Conservation (phyloP, 192 early-diverging fungal genomes). For the Podila clonocystis region DNA sequence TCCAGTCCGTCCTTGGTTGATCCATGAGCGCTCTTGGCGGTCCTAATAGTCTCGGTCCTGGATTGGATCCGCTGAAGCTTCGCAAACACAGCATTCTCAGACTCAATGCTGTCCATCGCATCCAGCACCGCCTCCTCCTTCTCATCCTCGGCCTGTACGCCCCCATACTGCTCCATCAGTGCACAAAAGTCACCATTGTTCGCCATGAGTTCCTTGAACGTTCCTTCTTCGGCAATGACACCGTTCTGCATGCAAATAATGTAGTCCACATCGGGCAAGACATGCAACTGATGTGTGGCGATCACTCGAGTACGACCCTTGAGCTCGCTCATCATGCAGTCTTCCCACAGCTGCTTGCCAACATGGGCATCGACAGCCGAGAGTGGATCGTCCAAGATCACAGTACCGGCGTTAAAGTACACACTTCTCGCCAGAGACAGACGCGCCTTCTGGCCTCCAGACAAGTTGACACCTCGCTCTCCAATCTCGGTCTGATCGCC, state of each 20-base stretch:
- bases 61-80: too few species aligned
- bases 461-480: constrained; percentile 83
- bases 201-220: constrained; percentile 73
- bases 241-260: constrained; percentile 83
- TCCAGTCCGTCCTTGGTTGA: background rate
- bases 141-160: constrained; percentile 27
- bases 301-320: constrained; percentile 77
- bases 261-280: constrained; percentile 72
- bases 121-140: constrained; percentile 3
- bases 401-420: constrained; percentile 83
- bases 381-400: constrained; percentile 68
- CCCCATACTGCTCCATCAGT: constrained; percentile 77
- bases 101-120: constrained; percentile 37
- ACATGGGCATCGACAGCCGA: constrained; percentile 64
- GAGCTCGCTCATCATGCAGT: constrained; percentile 3
- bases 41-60: constrained; percentile 69
- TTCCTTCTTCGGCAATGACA: constrained; percentile 71
- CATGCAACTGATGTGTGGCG: constrained; percentile 83
- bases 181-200: constrained; percentile 64
- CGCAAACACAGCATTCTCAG: too few species aligned
- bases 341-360: constrained; percentile 36
- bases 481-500: constrained; percentile 66
- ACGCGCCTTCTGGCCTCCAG: constrained; percentile 86
- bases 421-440: constrained; percentile 68
- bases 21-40: background rate